Evolutionary conservation across 106 monocot genomes (phyloP), one percentile per base, ranked within the genome.

Genomic region (Dactylorhiza incarnata): DNA sequence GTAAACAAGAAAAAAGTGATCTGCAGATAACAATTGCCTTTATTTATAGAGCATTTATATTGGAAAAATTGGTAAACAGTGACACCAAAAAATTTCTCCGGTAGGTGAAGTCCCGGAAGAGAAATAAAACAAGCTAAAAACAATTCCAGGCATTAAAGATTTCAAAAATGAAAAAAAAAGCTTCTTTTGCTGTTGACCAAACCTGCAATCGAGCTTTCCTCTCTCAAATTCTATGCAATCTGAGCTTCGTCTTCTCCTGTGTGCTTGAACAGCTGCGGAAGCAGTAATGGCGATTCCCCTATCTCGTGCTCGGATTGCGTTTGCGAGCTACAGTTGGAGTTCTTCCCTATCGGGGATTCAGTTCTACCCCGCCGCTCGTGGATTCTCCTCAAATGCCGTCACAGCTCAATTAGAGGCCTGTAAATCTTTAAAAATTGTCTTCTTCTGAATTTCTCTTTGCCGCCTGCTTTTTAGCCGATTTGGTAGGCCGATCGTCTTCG

Each of bases 341-440:
- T 69, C 69, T 6, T 46, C 16, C 45, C 17, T 46, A n/a, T 14
- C 7, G 45, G 17, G 5, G 45, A 5, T 69, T 22, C 45, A 16
- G 13, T 72, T 2, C 9, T 48, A 8, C 10, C 49, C 72, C 11
- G 47, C 72, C 11, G 69, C 19, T 48, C 72, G 72, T 72, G 7
- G 72, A 29, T 72, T 72, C 49, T 72, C 49, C 12, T 72, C 72
- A 49, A 49, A 49, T 22, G 72, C 49, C 22, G 72, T 72, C 12
- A 48, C 48, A 22, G 4, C 72, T 49, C 22, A 48, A 48, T 49
- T 72, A 44, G 49, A 72, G 72, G 72, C 44, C 44, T 1, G 48
- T 49, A 22, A 22, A 23, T 12, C 47, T 72, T 11, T 49, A 37
- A 3, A 3, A 11, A 3, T 49, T 72, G 11, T 47, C 6, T 24